Conservation (phyloP, 129 eudicot species). For the Ambrosia trifida region DNA sequence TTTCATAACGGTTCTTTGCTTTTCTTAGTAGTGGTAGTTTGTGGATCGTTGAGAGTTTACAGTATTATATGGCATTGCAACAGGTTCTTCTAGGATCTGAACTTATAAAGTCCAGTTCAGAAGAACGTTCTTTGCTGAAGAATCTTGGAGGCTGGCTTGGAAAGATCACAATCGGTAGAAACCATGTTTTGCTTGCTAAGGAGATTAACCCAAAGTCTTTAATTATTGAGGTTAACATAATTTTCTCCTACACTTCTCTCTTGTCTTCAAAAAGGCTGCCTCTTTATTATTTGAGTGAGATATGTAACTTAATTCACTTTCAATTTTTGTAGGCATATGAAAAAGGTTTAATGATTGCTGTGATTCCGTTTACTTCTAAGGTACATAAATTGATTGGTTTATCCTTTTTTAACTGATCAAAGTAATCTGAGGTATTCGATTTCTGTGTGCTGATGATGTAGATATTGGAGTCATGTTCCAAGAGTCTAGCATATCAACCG, state of each 20-base stretch:
- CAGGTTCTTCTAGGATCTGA: slow-evolving; percentile 97
- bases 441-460: slow-evolving; percentile 28
- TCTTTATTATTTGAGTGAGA: not conserved
- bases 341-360: slow-evolving; percentile 94
- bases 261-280: not conserved
- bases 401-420: not conserved
- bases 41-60: not conserved
- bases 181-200: slow-evolving; percentile 74
- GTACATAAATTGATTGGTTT: slow-evolving; percentile 37
- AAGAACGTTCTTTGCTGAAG: slow-evolving; percentile 91
- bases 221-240: slow-evolving; percentile 61
- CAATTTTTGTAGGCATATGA: slow-evolving; percentile 72
- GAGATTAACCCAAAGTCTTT: slow-evolving; percentile 85
- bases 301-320: slow-evolving; percentile 13
- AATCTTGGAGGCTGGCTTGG: slow-evolving; percentile 96
- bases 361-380: slow-evolving; percentile 93
- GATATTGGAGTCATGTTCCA: slow-evolving; percentile 81
- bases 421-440: not conserved
- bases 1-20: not conserved
- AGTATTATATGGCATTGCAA: not conserved
- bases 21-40: not conserved
- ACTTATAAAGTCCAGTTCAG: slow-evolving; percentile 86
- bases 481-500: slow-evolving; percentile 87
- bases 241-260: not conserved
- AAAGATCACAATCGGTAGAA: slow-evolving; percentile 81